Evolutionary conservation across 805 yeast species (phyloP).

Genomic region (Myxozyma udenii): DNA sequence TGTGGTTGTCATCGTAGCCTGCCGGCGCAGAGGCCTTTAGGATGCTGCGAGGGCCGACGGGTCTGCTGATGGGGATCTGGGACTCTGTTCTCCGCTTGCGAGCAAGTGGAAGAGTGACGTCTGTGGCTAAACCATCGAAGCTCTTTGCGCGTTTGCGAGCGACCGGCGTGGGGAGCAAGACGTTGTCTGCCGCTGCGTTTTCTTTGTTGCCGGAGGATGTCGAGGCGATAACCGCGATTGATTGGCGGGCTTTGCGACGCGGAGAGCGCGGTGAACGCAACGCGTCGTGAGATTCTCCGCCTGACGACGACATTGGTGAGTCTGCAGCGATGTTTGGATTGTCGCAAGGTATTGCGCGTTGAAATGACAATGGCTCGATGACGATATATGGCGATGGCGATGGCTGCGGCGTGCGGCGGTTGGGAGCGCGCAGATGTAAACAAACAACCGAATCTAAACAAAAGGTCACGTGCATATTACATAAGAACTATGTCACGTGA

Average conservation of each 20-base stretch:
- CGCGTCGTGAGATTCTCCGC: no score
- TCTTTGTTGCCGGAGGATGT: conserved; percentile 13
- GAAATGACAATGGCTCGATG: no score
- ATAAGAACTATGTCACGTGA: conserved; percentile 5
- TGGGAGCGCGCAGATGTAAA: conserved; percentile 7
- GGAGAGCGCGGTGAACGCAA: conserved; percentile 15
- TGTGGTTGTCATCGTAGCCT: conserved; percentile 35
- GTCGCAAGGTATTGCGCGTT: no score
- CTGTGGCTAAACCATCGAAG: conserved; percentile 20
- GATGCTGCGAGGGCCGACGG: conserved; percentile 38
- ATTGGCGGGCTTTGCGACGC: conserved; percentile 18
- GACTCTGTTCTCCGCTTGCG: conserved; percentile 12
- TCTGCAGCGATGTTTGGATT: no score
- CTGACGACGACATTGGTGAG: no score
- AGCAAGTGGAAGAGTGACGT: conserved; percentile 16
- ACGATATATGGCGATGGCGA: no score
- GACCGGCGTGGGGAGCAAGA: neutral
- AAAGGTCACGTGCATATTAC: neutral
- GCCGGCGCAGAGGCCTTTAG: conserved; percentile 36
- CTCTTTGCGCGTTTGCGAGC: conserved; percentile 24
- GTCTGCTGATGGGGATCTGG: conserved; percentile 3
- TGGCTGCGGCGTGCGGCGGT: no score
- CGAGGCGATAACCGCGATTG: conserved; percentile 5
- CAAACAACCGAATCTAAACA: conserved; percentile 3
- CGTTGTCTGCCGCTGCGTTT: neutral